phyloP scores from a whole-genome alignment of 768 basidiomycete genomes.

The Leccinum truebloodii region DNA sequence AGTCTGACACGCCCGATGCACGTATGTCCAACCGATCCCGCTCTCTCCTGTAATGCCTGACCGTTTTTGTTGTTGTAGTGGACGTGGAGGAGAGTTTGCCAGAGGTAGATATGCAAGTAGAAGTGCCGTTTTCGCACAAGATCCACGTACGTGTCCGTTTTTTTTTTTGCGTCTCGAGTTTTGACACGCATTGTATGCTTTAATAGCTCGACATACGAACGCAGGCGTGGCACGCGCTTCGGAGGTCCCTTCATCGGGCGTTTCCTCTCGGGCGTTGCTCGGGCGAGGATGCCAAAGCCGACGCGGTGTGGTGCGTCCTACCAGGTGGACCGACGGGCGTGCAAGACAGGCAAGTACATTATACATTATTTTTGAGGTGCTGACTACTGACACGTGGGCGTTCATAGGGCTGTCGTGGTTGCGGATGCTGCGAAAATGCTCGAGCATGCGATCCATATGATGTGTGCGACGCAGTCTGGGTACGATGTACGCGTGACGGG shows the following conservation, averaged over 20 bases:
- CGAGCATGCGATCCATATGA: conserved; percentile 48
- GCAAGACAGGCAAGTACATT: conserved; percentile 27
- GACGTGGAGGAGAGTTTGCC: conserved; percentile 23
- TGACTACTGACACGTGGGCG: background rate
- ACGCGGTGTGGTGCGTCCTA: conserved; percentile 29
- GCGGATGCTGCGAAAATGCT: conserved; percentile 43
- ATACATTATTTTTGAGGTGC: background rate
- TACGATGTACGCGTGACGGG: conserved; percentile 42
- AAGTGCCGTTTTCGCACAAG: conserved; percentile 43
- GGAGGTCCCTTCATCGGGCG: conserved; percentile 37
- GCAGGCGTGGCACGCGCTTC: conserved; percentile 40
- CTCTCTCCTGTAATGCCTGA: background rate
- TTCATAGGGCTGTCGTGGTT: conserved; percentile 42
- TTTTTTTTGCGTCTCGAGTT: background rate
- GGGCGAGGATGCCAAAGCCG: too few relatives aligned
- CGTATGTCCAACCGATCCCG: background rate
- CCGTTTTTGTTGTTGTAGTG: background rate
- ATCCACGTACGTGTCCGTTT: conserved; percentile 34
- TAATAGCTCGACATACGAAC: conserved; percentile 38
- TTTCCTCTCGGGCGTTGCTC: conserved; percentile 8
- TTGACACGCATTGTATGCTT: too few relatives aligned
- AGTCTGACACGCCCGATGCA: background rate
- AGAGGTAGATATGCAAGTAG: conserved; percentile 38
- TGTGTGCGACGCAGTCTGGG: conserved; percentile 52
- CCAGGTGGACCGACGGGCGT: conserved; percentile 12